A percentile compares a stretch with the other conserved stretches of the same genome.
phyloP scores from a whole-genome alignment of 768 basidiomycete species.

The Leccinum rimulosum region DNA sequence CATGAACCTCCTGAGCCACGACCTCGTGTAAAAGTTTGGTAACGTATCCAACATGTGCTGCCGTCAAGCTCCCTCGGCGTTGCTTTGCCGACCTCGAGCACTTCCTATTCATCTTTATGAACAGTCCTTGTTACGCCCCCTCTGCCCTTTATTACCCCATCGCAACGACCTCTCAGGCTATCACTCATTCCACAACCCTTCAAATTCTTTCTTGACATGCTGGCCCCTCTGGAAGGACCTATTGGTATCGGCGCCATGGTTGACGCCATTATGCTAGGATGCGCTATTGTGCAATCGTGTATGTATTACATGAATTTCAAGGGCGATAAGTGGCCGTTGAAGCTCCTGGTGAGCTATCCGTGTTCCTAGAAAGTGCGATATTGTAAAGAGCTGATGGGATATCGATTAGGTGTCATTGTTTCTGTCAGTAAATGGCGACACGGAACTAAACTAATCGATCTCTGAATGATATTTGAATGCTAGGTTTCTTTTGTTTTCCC shows the following conservation, averaged over 20 bases:
- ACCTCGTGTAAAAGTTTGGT: slow-evolving; percentile 8
- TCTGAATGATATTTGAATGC: slow-evolving; percentile 7
- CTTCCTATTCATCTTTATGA: slow-evolving; percentile 6
- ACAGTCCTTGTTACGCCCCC: slow-evolving; percentile 9
- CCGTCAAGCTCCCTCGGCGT: slow-evolving; percentile 1
- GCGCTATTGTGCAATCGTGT: slow-evolving; percentile 24
- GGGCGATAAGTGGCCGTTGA: slow-evolving; percentile 13
- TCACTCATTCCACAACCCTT: neutral
- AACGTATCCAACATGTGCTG: slow-evolving; percentile 10
- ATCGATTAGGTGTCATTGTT: slow-evolving; percentile 14
- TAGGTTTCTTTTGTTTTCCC: slow-evolving; percentile 17
- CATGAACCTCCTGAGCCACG: neutral
- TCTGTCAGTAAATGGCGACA: slow-evolving; percentile 13
- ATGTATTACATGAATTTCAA: slow-evolving; percentile 25
- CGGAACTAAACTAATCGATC: neutral
- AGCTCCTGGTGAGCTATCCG: slow-evolving; percentile 16
- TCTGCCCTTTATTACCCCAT: slow-evolving; percentile 18
- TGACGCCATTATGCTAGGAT: slow-evolving; percentile 24
- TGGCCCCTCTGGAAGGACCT: slow-evolving; percentile 28
- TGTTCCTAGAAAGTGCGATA: neutral
- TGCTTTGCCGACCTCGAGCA: slow-evolving; percentile 12
- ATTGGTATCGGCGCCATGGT: slow-evolving; percentile 21
- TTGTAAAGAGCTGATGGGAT: slow-evolving; percentile 1
- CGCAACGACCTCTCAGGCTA: neutral
- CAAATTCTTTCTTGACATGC: slow-evolving; percentile 1